Percentiles rank a stretch among this genome's conserved stretches.
Evolutionary conservation across 2,329 filamentous ascomycete genomes (phyloP).

Genomic region (Rosellinia necatrix): DNA sequence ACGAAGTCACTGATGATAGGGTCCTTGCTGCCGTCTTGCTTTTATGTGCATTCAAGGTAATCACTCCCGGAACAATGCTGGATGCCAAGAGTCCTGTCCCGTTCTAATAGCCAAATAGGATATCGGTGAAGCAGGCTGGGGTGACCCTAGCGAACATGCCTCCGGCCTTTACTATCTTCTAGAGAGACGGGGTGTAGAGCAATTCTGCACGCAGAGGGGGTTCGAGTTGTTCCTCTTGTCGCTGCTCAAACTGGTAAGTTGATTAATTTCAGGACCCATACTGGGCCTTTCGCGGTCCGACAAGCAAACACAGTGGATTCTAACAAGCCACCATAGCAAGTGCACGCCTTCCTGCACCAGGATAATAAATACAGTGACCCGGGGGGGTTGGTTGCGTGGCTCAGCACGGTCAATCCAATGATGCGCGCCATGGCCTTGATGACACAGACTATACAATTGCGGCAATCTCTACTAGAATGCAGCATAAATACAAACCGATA

Average conservation of each 20-base stretch:
- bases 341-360: conserved; percentile 21
- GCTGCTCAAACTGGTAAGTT: conserved; percentile 26
- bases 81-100: not conserved
- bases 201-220: conserved; percentile 22
- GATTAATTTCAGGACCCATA: not conserved
- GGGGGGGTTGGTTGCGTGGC: conserved; percentile 17
- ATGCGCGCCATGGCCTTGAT: conserved; percentile 27
- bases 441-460: conserved; percentile 16
- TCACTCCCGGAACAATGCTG: not conserved
- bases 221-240: conserved; percentile 26
- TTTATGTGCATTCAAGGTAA: conserved; percentile 28
- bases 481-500: not conserved
- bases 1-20: conserved; percentile 22
- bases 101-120: conserved; percentile 23
- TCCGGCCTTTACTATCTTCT: conserved; percentile 27
- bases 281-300: not conserved
- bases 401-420: conserved; percentile 19
- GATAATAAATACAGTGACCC: conserved; percentile 25
- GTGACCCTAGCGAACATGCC: conserved; percentile 23
- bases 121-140: conserved; percentile 23
- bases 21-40: conserved; percentile 25
- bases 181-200: conserved; percentile 27
- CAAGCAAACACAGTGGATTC: not conserved
- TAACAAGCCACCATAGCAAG: conserved; percentile 20
- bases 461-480: conserved; percentile 16